Percentiles rank a stretch among this genome's conserved stretches.
Evolutionary conservation across 345 rosid genomes (phyloP).

Genomic region (Populus pruinosa): DNA sequence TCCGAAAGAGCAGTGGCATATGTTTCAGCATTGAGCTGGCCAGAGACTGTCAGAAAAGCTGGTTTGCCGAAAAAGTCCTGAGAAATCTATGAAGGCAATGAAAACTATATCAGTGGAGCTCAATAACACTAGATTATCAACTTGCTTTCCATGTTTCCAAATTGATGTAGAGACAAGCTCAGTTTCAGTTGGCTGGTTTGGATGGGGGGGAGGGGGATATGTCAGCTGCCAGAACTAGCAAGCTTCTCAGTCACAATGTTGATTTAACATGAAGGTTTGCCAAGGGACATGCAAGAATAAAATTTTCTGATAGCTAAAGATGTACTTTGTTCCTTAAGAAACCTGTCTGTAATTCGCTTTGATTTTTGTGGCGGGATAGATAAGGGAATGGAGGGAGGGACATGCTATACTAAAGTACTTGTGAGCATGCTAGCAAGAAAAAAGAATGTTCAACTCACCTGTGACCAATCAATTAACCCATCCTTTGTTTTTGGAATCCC

Average conservation of each 20-base stretch:
- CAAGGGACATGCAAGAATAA: background rate
- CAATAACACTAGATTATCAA: background rate
- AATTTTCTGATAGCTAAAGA: background rate
- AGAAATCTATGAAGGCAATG: conserved; percentile 7
- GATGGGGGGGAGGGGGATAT: background rate
- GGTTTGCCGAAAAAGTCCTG: conserved; percentile 98
- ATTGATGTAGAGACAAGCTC: background rate
- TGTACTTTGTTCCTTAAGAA: background rate
- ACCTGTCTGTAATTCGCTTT: background rate
- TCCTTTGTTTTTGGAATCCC: conserved; percentile 74
- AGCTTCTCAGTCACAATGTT: background rate
- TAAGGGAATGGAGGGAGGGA: background rate
- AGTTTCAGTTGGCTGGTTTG: background rate
- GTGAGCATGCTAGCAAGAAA: background rate
- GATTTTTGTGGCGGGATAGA: background rate
- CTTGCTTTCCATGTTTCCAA: background rate
- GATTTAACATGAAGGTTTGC: background rate
- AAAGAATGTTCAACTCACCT: conserved; percentile 33
- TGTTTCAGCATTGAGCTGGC: conserved; percentile 98
- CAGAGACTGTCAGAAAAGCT: conserved; percentile 94
- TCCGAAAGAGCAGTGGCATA: conserved; percentile 96
- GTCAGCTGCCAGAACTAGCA: background rate
- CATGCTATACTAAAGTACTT: background rate
- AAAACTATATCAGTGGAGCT: conserved; percentile 11
- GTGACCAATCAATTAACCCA: conserved; percentile 89